phyloP scores from a whole-genome alignment of 2,329 filamentous ascomycete genomes.

The Sporothrix humicola region DNA sequence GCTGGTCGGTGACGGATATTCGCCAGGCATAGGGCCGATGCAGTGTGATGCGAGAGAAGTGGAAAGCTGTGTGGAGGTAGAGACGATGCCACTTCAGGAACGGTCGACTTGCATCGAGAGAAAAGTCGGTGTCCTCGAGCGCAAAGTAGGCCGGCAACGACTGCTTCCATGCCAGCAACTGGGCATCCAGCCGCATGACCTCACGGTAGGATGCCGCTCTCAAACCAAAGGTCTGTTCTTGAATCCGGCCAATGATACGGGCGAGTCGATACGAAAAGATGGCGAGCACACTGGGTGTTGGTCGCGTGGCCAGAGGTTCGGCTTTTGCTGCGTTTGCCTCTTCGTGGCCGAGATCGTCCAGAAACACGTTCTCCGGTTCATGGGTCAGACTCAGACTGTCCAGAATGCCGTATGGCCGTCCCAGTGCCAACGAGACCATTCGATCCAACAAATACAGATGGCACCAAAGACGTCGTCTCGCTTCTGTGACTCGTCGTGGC shows the following conservation, averaged over 20 bases:
- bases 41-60: slow-evolving; percentile 50
- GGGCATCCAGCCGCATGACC: slow-evolving; percentile 46
- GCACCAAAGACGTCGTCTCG: slow-evolving; percentile 49
- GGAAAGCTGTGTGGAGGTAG: slow-evolving; percentile 49
- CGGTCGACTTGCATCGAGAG: slow-evolving; percentile 42
- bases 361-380: slow-evolving; percentile 48
- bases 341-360: slow-evolving; percentile 46
- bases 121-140: slow-evolving; percentile 44
- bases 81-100: slow-evolving; percentile 49
- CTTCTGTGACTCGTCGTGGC: slow-evolving; percentile 47
- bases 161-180: slow-evolving; percentile 45
- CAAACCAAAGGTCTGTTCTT: slow-evolving; percentile 49
- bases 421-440: slow-evolving; percentile 49
- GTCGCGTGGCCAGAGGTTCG: slow-evolving; percentile 41
- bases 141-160: slow-evolving; percentile 46
- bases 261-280: slow-evolving; percentile 45
- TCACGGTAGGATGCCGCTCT: slow-evolving; percentile 47
- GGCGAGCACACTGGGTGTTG: slow-evolving; percentile 46
- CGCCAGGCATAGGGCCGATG: slow-evolving; percentile 49
- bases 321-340: slow-evolving; percentile 38
- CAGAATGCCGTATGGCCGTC: slow-evolving; percentile 49
- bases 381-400: slow-evolving; percentile 49
- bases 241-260: slow-evolving; percentile 48
- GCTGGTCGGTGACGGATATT: slow-evolving; percentile 49
- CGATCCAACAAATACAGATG: slow-evolving; percentile 49